Percentiles rank a stretch among this genome's conserved stretches.
These are phyloP conservation scores for Didymella exigua DNA, from an alignment of 2,329 filamentous ascomycete species.

Conservation along the genomic window DNA sequence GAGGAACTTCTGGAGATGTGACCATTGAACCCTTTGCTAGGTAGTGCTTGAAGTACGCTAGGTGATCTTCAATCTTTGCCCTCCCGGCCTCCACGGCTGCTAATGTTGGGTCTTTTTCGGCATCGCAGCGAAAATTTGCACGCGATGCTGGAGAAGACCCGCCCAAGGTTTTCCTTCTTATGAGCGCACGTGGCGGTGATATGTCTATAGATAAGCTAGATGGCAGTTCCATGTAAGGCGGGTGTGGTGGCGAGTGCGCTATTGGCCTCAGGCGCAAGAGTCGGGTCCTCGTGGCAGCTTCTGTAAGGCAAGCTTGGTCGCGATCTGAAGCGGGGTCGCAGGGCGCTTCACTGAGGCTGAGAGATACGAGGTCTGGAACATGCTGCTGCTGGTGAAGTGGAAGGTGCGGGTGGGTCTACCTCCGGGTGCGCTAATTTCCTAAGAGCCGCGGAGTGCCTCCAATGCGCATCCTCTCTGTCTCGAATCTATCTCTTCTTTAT, in stretches of 20 bases:
- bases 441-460: background rate
- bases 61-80: constrained; percentile 54
- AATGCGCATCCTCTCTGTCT: background rate
- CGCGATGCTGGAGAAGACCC: background rate
- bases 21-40: constrained; percentile 43
- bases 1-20: constrained; percentile 27
- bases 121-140: background rate
- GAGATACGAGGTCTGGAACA: background rate
- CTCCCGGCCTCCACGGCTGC: constrained; percentile 61
- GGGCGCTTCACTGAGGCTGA: background rate
- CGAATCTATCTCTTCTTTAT: background rate
- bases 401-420: background rate
- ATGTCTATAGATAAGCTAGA: constrained; percentile 29
- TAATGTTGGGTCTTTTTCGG: constrained; percentile 16
- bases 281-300: background rate
- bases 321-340: background rate
- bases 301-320: background rate
- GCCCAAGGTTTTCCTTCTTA: constrained; percentile 20
- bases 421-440: background rate
- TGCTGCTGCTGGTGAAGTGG: background rate
- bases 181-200: constrained; percentile 29
- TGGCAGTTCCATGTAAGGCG: constrained; percentile 20
- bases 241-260: background rate
- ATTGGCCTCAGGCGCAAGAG: background rate
- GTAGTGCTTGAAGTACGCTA: constrained; percentile 55